Percentiles rank a stretch among this genome's conserved stretches.
These are phyloP conservation scores for Brasilioporus rufonigricans DNA, from an alignment of 768 basidiomycete species.

Conservation along the genomic window DNA sequence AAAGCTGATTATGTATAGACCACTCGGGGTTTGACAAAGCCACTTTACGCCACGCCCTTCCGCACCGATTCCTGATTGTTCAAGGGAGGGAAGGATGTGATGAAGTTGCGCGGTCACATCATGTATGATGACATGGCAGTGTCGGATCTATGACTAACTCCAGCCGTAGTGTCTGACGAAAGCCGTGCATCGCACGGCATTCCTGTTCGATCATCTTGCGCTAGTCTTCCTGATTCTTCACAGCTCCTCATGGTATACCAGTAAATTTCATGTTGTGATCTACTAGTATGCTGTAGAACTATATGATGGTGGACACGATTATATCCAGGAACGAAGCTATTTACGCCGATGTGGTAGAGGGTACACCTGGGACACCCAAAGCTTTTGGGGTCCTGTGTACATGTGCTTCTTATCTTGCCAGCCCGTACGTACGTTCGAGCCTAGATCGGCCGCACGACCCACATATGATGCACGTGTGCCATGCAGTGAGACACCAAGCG, in stretches of 20 bases:
- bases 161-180: background rate
- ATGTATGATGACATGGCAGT: background rate
- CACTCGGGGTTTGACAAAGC: background rate
- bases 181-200: background rate
- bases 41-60: background rate
- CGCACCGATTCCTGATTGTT: background rate
- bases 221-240: background rate
- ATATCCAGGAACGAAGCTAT: background rate
- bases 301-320: background rate
- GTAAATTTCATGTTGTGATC: background rate
- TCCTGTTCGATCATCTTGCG: background rate
- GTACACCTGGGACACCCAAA: slow-evolving; percentile 1
- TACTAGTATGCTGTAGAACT: slow-evolving; percentile 2
- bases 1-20: slow-evolving; percentile 3
- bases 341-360: slow-evolving; percentile 15
- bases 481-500: background rate
- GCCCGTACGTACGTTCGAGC: slow-evolving; percentile 16
- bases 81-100: background rate
- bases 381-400: slow-evolving; percentile 18
- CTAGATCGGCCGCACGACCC: slow-evolving; percentile 10
- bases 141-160: background rate
- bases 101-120: background rate
- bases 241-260: background rate
- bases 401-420: slow-evolving; percentile 17
- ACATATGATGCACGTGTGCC: slow-evolving; percentile 9